phyloP scores from a whole-genome alignment of 116 monocot genomes.

The Papilionanthe hybrid region DNA sequence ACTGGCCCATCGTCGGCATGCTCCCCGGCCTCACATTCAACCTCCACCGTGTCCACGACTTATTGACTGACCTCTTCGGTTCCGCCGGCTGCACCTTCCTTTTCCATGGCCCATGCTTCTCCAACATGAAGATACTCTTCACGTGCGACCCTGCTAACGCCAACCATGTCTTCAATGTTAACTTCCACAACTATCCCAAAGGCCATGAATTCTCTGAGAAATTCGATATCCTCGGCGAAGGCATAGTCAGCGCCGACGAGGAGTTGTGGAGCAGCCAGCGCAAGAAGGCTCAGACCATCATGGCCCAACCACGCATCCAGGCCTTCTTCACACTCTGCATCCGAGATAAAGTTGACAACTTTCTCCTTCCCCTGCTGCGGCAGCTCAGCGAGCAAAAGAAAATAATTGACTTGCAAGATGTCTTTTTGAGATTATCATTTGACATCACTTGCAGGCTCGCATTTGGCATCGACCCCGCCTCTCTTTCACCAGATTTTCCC shows the following conservation, averaged over 20 bases:
- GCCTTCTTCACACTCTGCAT: too few relatives aligned
- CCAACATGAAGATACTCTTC: slow-evolving; percentile 29
- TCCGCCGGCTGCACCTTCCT: slow-evolving; percentile 14
- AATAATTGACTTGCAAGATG: slow-evolving; percentile 22
- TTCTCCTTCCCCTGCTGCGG: too few relatives aligned
- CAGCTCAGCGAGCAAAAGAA: too few relatives aligned
- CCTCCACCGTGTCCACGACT: slow-evolving; percentile 26
- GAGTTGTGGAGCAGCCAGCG: slow-evolving; percentile 35
- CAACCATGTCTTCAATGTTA: too few relatives aligned
- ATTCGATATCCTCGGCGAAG: slow-evolving; percentile 54
- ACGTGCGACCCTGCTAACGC: slow-evolving; percentile 54
- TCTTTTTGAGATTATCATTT: slow-evolving; percentile 35
- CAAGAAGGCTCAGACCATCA: too few relatives aligned
- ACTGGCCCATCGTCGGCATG: background rate
- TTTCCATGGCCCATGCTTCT: slow-evolving; percentile 42
- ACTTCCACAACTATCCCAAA: slow-evolving; percentile 22
- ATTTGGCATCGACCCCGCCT: slow-evolving; percentile 41
- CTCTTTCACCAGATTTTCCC: slow-evolving; percentile 30
- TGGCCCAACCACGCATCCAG: too few relatives aligned
- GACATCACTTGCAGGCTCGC: slow-evolving; percentile 32
- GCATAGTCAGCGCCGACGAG: slow-evolving; percentile 15
- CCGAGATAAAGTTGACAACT: too few relatives aligned
- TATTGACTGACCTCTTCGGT: slow-evolving; percentile 6
- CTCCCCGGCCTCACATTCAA: slow-evolving; percentile 9
- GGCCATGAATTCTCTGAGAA: slow-evolving; percentile 48